These are phyloP conservation scores for Exutisphaerella laricina DNA, from an alignment of 2,329 filamentous ascomycete genomes.

Conservation along the genomic window DNA sequence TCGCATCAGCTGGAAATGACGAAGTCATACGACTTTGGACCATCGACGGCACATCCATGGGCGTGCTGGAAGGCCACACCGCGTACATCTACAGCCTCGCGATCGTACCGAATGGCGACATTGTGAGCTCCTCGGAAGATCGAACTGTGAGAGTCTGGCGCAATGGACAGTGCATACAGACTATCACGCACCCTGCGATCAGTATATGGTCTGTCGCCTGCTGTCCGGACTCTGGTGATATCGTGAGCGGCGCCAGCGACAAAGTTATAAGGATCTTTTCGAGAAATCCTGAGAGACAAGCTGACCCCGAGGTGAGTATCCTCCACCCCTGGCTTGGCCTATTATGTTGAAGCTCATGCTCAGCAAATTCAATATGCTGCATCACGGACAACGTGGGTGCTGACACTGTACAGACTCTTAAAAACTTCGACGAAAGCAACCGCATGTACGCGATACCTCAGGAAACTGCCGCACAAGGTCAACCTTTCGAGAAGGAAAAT, in stretches of 20 bases:
- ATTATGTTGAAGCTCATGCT: no score
- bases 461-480: slow-evolving; percentile 61
- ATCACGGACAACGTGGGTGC: no score
- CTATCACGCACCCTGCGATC: slow-evolving; percentile 93
- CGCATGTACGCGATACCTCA: slow-evolving; percentile 34
- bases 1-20: slow-evolving; percentile 92
- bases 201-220: slow-evolving; percentile 93
- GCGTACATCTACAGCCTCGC: slow-evolving; percentile 90
- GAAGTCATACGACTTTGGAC: slow-evolving; percentile 84
- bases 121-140: slow-evolving; percentile 90
- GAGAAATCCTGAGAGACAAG: slow-evolving; percentile 62
- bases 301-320: slow-evolving; percentile 54
- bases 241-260: slow-evolving; percentile 90
- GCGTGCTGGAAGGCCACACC: slow-evolving; percentile 78
- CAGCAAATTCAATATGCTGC: no score
- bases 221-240: slow-evolving; percentile 76
- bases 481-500: slow-evolving; percentile 79
- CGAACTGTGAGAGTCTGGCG: slow-evolving; percentile 89
- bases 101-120: slow-evolving; percentile 71
- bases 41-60: slow-evolving; percentile 67
- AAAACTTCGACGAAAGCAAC: slow-evolving; percentile 68
- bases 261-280: slow-evolving; percentile 80
- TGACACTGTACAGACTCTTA: slow-evolving; percentile 38
- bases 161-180: slow-evolving; percentile 77
- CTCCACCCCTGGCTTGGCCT: background rate